Evolutionary conservation across 1,284 basidiomycete genomes (phyloP).

Genomic region (Cryptococcus sp.): DNA sequence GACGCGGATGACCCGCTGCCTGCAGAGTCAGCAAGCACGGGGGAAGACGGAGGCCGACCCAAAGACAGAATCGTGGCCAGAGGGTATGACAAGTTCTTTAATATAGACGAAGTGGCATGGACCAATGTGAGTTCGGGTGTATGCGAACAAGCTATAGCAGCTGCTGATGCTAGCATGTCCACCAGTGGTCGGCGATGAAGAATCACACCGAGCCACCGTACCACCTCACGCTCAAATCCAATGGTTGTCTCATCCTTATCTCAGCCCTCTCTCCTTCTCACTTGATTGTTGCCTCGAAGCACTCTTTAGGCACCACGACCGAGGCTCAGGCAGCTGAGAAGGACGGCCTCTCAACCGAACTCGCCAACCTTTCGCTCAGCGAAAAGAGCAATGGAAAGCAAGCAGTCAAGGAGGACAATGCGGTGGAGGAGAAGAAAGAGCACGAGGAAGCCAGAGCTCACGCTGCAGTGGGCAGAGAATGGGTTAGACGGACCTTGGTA

Average conservation of each 20-base stretch:
- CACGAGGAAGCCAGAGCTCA: slow-evolving; percentile 37
- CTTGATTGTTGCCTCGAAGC: slow-evolving; percentile 89
- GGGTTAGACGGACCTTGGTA: slow-evolving; percentile 75
- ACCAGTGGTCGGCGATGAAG: slow-evolving; percentile 76
- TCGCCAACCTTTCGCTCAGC: slow-evolving; percentile 12
- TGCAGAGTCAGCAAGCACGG: slow-evolving; percentile 23
- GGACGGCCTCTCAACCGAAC: slow-evolving; percentile 2
- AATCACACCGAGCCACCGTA: slow-evolving; percentile 77
- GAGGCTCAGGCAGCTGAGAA: slow-evolving; percentile 26
- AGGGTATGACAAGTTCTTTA: slow-evolving; percentile 99
- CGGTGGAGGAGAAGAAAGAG: slow-evolving; percentile 21
- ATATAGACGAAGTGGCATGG: slow-evolving; percentile 94
- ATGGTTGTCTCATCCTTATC: slow-evolving; percentile 98
- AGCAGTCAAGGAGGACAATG: slow-evolving; percentile 10
- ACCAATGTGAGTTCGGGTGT: slow-evolving; percentile 66
- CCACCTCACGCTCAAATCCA: slow-evolving; percentile 88
- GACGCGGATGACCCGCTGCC: slow-evolving; percentile 35
- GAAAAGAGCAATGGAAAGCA: slow-evolving; percentile 17
- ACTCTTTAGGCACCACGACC: slow-evolving; percentile 67
- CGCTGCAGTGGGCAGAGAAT: slow-evolving; percentile 56
- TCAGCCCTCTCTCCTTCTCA: slow-evolving; percentile 75
- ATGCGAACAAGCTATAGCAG: background rate
- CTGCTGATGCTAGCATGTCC: background rate
- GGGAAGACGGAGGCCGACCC: slow-evolving; percentile 29
- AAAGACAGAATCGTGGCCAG: slow-evolving; percentile 77